Evolutionary conservation across 306 rosid species (phyloP), one percentile per base, ranked within the genome.

Genomic region (Rosa chinensis): DNA sequence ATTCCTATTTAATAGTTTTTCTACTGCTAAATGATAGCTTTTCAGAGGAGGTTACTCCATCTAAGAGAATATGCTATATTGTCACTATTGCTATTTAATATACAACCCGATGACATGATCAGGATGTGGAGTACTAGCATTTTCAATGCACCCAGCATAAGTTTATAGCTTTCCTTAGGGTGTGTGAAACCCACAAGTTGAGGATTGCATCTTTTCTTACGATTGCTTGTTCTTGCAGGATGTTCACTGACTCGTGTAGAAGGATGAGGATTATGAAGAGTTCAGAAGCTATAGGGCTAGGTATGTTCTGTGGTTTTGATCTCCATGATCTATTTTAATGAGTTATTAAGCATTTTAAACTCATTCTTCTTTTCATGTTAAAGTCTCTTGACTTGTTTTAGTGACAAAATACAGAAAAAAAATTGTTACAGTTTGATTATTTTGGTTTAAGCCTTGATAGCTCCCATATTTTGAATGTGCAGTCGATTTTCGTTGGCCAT

Each of bases 211-310:
- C 64, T 74, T 70, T 72, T 75, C 39, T 68, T 68, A 14, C 70
- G 43, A 8, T 64, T 75, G 9, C 74, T 86, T 55, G 76, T 82
- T 42, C 55, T 85, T 83, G 77, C 80, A 95, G 99, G 83, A 95
- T 95, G 99, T 95, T 95, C 87, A 89, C 86, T 0, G 80, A 87
- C 61, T 82, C 94, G 21, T 95, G 99, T 87, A 91, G 84, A 90
- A 91, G 99, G 84, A 72, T 94, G 87, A 91, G 97, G 90, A 94
- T 94, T 76, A 91, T 92, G 97, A 92, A 91, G 89, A 91, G 99
- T 78, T 94, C 99, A 80, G 99, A 94, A 71, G 97, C 97, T 52
- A 88, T 94, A 81, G 98, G 98, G 72, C 87, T 94, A 49, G 97
- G 98, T 94, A 85, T 52, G 85, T 76, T 44, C 76, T 25, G 49